A percentile compares a stretch with the other conserved stretches of the same genome.
phyloP scores from a whole-genome alignment of 2,329 filamentous ascomycete species.

The Ilyonectria destructans region DNA sequence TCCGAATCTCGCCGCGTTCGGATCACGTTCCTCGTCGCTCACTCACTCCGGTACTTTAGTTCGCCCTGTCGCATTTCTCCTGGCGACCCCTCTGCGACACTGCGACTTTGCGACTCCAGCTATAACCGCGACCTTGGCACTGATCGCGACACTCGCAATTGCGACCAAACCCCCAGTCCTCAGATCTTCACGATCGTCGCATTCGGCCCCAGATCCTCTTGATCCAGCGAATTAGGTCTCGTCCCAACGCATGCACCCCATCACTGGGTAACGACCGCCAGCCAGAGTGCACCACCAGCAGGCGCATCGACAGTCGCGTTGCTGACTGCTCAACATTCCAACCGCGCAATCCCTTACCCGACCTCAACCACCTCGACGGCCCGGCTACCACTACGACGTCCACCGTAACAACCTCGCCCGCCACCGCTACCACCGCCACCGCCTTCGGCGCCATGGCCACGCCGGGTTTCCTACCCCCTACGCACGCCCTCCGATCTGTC shows the following conservation, averaged over 20 bases:
- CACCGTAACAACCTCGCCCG: conserved; percentile 17
- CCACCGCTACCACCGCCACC: conserved; percentile 17
- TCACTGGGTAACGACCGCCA: conserved; percentile 52
- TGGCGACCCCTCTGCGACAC: conserved; percentile 7
- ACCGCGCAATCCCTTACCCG: conserved; percentile 53
- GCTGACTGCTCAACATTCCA: conserved; percentile 46
- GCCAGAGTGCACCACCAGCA: conserved; percentile 43
- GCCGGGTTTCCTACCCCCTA: conserved; percentile 60
- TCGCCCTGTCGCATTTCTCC: conserved; percentile 27
- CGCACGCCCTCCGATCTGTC: conserved; percentile 58
- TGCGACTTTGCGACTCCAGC: conserved; percentile 22
- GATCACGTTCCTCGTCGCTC: conserved; percentile 28
- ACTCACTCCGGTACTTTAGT: conserved; percentile 21
- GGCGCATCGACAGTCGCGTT: conserved; percentile 48
- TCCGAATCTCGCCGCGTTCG: conserved; percentile 19
- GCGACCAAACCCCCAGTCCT: conserved; percentile 36
- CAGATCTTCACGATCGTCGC: conserved; percentile 44
- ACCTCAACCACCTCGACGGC: conserved; percentile 43
- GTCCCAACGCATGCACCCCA: conserved; percentile 49
- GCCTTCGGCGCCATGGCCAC: conserved; percentile 60
- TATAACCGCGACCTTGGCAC: conserved; percentile 26
- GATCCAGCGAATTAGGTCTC: conserved; percentile 39
- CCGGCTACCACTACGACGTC: conserved; percentile 17
- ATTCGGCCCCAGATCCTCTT: conserved; percentile 39
- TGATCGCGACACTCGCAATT: conserved; percentile 37